These are phyloP conservation scores for Pisolithus marmoratus DNA, from an alignment of 768 basidiomycete genomes.

Conservation along the genomic window DNA sequence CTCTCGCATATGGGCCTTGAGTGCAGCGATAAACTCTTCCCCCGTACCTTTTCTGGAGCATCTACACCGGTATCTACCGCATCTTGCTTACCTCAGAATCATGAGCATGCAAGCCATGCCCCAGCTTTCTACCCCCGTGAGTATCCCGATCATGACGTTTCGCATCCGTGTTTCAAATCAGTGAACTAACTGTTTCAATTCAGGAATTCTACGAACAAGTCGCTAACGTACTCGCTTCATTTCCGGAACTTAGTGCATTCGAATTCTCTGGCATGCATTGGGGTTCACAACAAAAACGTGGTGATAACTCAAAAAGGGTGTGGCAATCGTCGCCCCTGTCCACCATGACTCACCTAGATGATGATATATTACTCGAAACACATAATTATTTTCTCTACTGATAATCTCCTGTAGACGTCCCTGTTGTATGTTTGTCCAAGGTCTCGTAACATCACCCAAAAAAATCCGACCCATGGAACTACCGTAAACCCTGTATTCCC, in stretches of 20 bases:
- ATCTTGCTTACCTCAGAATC: constrained; percentile 61
- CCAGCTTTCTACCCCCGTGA: constrained; percentile 47
- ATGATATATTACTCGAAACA: constrained; percentile 27
- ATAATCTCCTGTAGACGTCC: constrained; percentile 18
- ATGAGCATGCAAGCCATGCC: constrained; percentile 50
- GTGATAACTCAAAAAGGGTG: constrained; percentile 37
- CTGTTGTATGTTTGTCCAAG: constrained; percentile 7
- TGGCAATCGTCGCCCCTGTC: constrained; percentile 52
- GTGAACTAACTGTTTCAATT: constrained; percentile 12
- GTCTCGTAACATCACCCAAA: background rate
- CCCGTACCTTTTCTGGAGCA: constrained; percentile 53
- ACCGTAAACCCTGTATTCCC: constrained; percentile 10
- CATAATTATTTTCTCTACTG: constrained; percentile 24
- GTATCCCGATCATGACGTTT: constrained; percentile 14
- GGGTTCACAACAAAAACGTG: constrained; percentile 47
- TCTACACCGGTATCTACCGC: constrained; percentile 51
- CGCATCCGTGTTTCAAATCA: constrained; percentile 7
- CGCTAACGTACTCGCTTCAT: constrained; percentile 48
- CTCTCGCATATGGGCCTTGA: constrained; percentile 48
- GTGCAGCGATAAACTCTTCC: constrained; percentile 51
- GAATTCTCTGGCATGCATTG: constrained; percentile 76
- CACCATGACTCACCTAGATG: constrained; percentile 21
- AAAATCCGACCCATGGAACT: background rate
- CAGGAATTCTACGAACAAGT: constrained; percentile 63
- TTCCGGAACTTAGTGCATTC: constrained; percentile 58